A percentile compares a stretch with the other conserved stretches of the same genome.
phyloP scores from a whole-genome alignment of 805 yeast species.

The Suhomyces xylopsoci region DNA sequence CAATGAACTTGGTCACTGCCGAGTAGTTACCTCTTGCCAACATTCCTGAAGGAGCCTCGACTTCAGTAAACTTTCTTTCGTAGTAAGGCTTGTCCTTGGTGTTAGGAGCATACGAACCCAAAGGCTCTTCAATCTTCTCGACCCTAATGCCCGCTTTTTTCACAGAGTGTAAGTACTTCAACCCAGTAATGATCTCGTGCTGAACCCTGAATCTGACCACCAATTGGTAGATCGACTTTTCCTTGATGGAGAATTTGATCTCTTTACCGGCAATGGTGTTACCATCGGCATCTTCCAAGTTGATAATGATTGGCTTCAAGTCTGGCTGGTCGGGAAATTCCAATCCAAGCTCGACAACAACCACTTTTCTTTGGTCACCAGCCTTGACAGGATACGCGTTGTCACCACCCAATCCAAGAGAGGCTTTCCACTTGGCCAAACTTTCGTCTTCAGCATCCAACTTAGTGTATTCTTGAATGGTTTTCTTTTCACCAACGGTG shows the following conservation, averaged over 20 bases:
- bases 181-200: slow-evolving; percentile 87
- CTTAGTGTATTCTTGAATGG: slow-evolving; percentile 76
- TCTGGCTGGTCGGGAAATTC: slow-evolving; percentile 60
- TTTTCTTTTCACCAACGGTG: slow-evolving; percentile 66
- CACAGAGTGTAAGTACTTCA: slow-evolving; percentile 78
- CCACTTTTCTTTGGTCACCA: slow-evolving; percentile 75
- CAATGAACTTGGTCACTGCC: slow-evolving; percentile 78
- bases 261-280: slow-evolving; percentile 57
- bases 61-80: slow-evolving; percentile 51
- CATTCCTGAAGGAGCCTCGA: slow-evolving; percentile 89
- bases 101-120: slow-evolving; percentile 89
- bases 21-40: slow-evolving; percentile 83
- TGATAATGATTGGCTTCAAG: slow-evolving; percentile 58
- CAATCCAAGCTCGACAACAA: slow-evolving; percentile 72
- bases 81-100: slow-evolving; percentile 77
- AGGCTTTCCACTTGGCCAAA: slow-evolving; percentile 85
- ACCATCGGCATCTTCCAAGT: slow-evolving; percentile 57
- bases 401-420: slow-evolving; percentile 69
- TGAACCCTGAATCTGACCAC: slow-evolving; percentile 78
- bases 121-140: slow-evolving; percentile 80
- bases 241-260: slow-evolving; percentile 73
- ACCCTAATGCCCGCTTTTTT: slow-evolving; percentile 87
- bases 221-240: slow-evolving; percentile 69
- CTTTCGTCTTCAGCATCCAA: slow-evolving; percentile 90
- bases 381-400: slow-evolving; percentile 59